phyloP scores from a whole-genome alignment of 257 asterid genomes.

The Lithospermum erythrorhizon region DNA sequence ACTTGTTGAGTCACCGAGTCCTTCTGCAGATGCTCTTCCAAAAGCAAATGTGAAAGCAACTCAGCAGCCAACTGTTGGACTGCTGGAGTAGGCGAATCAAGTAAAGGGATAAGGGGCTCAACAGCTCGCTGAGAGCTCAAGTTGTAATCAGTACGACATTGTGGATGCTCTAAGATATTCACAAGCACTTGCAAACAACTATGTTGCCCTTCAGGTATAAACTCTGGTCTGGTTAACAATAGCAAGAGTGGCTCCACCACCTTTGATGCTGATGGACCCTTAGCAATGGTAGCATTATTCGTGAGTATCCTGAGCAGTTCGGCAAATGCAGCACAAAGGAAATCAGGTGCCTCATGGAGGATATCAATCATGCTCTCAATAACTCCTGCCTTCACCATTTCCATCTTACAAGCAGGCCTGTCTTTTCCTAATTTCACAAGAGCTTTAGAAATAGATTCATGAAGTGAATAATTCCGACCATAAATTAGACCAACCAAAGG shows the following conservation, averaged over 20 bases:
- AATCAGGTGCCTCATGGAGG: conserved; percentile 87
- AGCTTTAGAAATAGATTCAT: conserved; percentile 84
- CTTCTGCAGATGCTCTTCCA: conserved; percentile 91
- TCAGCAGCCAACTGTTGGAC: conserved; percentile 96
- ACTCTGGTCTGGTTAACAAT: conserved; percentile 61
- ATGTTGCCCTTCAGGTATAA: conserved; percentile 88
- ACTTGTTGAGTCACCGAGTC: conserved; percentile 75
- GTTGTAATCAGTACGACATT: conserved; percentile 70
- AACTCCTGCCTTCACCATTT: conserved; percentile 94
- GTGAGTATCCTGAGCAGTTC: conserved; percentile 91
- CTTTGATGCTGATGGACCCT: conserved; percentile 92
- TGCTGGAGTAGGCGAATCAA: conserved; percentile 87
- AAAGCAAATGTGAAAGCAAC: conserved; percentile 78
- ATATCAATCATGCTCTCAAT: conserved; percentile 70
- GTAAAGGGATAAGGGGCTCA: conserved; percentile 84
- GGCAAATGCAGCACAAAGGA: conserved; percentile 82
- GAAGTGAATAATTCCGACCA: conserved; percentile 68
- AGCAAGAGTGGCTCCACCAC: conserved; percentile 86
- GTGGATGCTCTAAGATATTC: conserved; percentile 88
- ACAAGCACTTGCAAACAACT: conserved; percentile 88
- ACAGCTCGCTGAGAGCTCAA: conserved; percentile 75
- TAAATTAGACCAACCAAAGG: conserved; percentile 87
- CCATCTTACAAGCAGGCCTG: conserved; percentile 89
- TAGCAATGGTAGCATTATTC: conserved; percentile 88
- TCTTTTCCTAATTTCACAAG: conserved; percentile 93